Conservation (phyloP, 2,329 filamentous ascomycete species). For the Sodiomyces alkalinus region DNA sequence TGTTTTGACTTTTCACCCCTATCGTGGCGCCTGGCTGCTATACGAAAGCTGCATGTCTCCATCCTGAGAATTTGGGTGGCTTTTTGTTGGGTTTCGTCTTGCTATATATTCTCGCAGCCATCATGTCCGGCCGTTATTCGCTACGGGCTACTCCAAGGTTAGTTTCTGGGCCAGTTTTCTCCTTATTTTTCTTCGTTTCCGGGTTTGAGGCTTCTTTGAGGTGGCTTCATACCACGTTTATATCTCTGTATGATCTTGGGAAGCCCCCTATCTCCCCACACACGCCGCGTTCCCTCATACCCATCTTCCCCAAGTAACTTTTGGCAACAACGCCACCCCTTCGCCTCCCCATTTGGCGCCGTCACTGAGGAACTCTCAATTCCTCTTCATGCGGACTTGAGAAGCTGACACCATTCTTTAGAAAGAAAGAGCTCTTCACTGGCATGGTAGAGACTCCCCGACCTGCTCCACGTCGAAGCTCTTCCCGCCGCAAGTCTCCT, state of each 20-base stretch:
- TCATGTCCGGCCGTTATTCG: slow-evolving; percentile 22
- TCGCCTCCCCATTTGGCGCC: too few species aligned
- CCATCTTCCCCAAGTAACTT: too few species aligned
- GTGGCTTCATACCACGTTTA: too few species aligned
- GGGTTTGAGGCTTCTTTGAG: slow-evolving; percentile 3
- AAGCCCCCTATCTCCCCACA: too few species aligned
- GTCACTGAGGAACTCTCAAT: not conserved
- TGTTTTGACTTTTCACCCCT: not conserved
- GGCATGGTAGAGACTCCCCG: slow-evolving; percentile 45
- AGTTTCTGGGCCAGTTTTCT: slow-evolving; percentile 3
- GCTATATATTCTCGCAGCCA: slow-evolving; percentile 6
- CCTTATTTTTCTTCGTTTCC: not conserved
- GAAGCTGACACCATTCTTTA: slow-evolving; percentile 12
- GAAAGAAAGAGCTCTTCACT: slow-evolving; percentile 46
- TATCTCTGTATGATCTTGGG: too few species aligned
- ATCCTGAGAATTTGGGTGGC: too few species aligned
- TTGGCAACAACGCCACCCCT: not conserved
- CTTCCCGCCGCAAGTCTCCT: slow-evolving; percentile 33
- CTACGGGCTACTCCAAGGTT: slow-evolving; percentile 22
- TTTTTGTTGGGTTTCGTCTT: too few species aligned
- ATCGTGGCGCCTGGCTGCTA: slow-evolving; percentile 1
- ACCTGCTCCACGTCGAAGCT: slow-evolving; percentile 16
- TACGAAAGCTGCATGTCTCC: slow-evolving; percentile 8
- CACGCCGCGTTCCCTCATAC: too few species aligned
- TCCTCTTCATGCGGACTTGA: not conserved